Percentiles rank a stretch among this genome's conserved stretches.
Conservation (phyloP, 2,329 filamentous ascomycete species). For the Fusarium sp. region DNA sequence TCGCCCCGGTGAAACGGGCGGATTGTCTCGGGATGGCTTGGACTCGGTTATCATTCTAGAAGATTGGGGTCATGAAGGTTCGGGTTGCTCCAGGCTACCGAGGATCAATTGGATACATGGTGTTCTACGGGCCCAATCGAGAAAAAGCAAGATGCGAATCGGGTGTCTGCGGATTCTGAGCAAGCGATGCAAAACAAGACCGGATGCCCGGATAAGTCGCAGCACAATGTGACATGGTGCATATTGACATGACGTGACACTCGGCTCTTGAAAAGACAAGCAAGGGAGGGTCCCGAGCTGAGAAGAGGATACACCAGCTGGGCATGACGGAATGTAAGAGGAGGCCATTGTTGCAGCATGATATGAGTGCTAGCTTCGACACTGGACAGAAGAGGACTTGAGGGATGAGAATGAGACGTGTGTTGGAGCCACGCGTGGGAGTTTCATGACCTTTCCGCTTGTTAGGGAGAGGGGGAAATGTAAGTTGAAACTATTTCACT, state of each 20-base stretch:
- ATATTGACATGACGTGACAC: conserved; percentile 20
- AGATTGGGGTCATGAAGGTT: not conserved
- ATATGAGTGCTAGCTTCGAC: not conserved
- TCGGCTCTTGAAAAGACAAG: not conserved
- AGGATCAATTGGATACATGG: not conserved
- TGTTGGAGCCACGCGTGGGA: conserved; percentile 13
- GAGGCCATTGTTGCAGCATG: not conserved
- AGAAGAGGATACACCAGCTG: conserved; percentile 4
- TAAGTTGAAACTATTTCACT: not conserved
- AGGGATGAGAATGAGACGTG: not conserved
- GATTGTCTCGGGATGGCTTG: conserved; percentile 2
- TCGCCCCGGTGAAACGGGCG: not conserved
- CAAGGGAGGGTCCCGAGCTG: not conserved
- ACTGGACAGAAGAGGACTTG: not conserved
- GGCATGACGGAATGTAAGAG: not conserved
- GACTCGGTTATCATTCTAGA: conserved; percentile 15
- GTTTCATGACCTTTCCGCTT: not conserved
- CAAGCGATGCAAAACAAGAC: not conserved
- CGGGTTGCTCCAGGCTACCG: conserved; percentile 13
- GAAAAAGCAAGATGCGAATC: conserved; percentile 1
- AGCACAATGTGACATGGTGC: conserved; percentile 27
- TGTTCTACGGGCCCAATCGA: not conserved
- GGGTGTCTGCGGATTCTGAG: not conserved
- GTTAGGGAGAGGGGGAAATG: not conserved
- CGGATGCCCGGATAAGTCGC: conserved; percentile 5